These are phyloP conservation scores for Neophaeococcomyces mojaviensis DNA, from an alignment of 2,329 filamentous ascomycete species.

Conservation along the genomic window DNA sequence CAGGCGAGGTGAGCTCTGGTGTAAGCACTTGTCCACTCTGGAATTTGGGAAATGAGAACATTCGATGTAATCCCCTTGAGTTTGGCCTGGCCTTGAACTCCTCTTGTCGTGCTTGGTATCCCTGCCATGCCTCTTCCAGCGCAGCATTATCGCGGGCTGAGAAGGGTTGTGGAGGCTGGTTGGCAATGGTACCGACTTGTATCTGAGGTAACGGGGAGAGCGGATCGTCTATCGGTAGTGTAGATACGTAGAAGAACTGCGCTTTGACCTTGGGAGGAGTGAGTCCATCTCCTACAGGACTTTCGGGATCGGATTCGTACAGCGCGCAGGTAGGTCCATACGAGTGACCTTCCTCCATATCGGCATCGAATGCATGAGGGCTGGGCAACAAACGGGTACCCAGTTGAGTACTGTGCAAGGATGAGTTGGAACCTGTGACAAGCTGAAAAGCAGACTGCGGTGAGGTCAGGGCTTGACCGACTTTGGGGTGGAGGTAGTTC, in stretches of 20 bases:
- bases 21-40: conserved; percentile 7
- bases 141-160: conserved; percentile 69
- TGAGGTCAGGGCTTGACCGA: conserved; percentile 1
- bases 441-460: not conserved
- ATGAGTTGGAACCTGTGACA: not conserved
- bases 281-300: conserved; percentile 25
- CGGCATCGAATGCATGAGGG: conserved; percentile 7
- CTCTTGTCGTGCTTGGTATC: conserved; percentile 35
- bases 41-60: conserved; percentile 20
- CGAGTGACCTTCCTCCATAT: conserved; percentile 47
- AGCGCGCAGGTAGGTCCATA: conserved; percentile 52
- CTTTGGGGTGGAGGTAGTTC: not conserved
- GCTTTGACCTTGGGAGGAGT: conserved; percentile 53
- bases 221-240: conserved; percentile 78
- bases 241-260: conserved; percentile 80
- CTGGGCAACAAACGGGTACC: conserved; percentile 5
- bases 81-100: conserved; percentile 7
- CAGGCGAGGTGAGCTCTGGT: conserved; percentile 5
- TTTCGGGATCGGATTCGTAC: conserved; percentile 26
- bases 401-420: not conserved
- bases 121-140: conserved; percentile 69
- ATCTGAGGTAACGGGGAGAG: conserved; percentile 59
- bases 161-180: conserved; percentile 66
- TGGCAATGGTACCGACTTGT: conserved; percentile 42
- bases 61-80: conserved; percentile 12